Percentiles rank a stretch among this genome's conserved stretches.
Conservation (phyloP, 192 early-diverging fungal genomes). For the Umbelopsis isabellina region DNA sequence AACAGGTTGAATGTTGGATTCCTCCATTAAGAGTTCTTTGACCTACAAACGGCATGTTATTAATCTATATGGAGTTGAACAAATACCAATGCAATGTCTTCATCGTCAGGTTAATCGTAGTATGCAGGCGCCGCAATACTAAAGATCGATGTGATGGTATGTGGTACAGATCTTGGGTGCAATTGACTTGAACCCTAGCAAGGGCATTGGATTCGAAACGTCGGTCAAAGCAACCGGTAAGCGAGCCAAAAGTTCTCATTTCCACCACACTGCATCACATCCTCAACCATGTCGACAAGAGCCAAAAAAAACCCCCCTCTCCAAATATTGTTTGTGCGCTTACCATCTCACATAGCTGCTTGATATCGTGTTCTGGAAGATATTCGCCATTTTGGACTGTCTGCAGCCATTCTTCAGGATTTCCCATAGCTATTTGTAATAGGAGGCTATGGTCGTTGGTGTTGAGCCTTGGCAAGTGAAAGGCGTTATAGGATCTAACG, state of each 20-base stretch:
- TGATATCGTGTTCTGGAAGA: conserved; percentile 93
- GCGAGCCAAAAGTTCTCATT: no score
- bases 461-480: conserved; percentile 1
- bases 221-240: no score
- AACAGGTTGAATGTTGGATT: conserved; percentile 98
- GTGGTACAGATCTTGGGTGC: no score
- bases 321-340: not conserved
- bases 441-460: not conserved
- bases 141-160: no score
- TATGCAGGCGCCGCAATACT: no score
- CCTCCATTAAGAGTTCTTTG: conserved; percentile 97
- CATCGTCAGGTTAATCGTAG: no score
- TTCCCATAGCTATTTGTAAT: conserved; percentile 52
- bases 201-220: no score
- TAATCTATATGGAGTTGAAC: not conserved
- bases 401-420: conserved; percentile 96
- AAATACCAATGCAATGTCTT: no score
- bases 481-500: not conserved
- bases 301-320: not conserved
- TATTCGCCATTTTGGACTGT: conserved; percentile 91
- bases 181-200: no score
- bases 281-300: not conserved
- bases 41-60: conserved; percentile 52
- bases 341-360: conserved; percentile 97
- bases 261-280: no score